phyloP scores from a whole-genome alignment of 139 green algal genomes.

The Marvania coccoides region DNA sequence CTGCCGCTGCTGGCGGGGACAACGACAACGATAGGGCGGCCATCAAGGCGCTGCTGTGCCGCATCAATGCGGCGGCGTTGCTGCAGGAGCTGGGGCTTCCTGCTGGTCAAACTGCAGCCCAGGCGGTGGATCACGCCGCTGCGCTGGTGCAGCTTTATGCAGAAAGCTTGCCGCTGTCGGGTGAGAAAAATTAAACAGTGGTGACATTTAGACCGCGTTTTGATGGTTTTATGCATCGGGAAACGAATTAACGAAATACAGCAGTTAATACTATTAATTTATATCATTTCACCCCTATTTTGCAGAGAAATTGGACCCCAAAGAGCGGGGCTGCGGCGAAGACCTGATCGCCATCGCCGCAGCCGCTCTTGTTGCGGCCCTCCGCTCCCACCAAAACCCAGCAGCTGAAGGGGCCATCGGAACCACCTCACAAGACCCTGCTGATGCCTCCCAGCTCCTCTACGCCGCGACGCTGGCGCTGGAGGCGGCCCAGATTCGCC shows the following conservation, averaged over 20 bases:
- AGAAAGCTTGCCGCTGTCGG: conserved; percentile 31
- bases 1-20: neutral
- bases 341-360: conserved; percentile 56
- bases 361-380: conserved; percentile 32
- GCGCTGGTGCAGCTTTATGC: conserved; percentile 40
- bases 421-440: too few species aligned
- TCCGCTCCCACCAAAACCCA: neutral
- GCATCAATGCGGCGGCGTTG: conserved; percentile 27
- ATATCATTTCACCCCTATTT: neutral
- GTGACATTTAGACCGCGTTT: too few species aligned
- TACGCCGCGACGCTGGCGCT: neutral
- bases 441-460: neutral
- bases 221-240: too few species aligned
- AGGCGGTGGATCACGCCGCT: conserved; percentile 23
- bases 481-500: conserved; percentile 22
- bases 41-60: neutral
- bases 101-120: neutral
- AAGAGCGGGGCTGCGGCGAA: conserved; percentile 67
- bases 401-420: neutral
- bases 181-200: neutral
- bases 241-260: too few species aligned
- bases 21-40: neutral
- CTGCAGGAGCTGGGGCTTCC: conserved; percentile 44
- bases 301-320: conserved; percentile 44
- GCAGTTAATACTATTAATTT: too few species aligned